These are phyloP conservation scores for Orychophragmus violaceus DNA, from an alignment of 345 rosid genomes.

Conservation along the genomic window DNA sequence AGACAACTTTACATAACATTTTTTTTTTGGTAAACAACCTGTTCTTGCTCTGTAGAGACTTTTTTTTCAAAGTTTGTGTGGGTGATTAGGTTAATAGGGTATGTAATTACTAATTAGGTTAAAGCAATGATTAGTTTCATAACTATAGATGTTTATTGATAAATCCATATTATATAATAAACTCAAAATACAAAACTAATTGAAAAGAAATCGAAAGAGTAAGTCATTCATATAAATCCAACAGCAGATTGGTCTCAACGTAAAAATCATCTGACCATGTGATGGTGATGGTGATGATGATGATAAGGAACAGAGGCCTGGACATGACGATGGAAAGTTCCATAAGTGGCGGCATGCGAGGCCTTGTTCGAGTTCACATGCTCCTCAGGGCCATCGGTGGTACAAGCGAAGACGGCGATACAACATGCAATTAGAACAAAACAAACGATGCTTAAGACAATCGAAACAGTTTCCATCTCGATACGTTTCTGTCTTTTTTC, in stretches of 20 bases:
- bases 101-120: constrained; percentile 19
- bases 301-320: neutral
- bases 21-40: neutral
- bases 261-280: too few species aligned
- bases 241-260: neutral
- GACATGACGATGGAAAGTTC: neutral
- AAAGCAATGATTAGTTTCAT: neutral
- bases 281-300: neutral
- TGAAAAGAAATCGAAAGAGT: neutral
- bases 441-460: neutral
- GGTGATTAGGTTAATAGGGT: constrained; percentile 20
- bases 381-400: neutral
- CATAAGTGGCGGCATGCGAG: neutral
- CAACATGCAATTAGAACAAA: neutral
- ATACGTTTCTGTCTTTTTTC: neutral
- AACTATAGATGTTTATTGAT: neutral
- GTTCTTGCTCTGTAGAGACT: neutral
- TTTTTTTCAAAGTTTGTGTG: neutral
- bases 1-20: constrained; percentile 10
- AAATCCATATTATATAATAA: neutral
- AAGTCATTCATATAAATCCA: neutral
- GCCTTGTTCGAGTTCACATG: neutral
- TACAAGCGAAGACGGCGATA: neutral
- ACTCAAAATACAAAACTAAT: neutral
- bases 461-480: neutral